These are phyloP conservation scores for Aspergillus tamarii DNA, from an alignment of 2,329 filamentous ascomycete genomes.

Conservation along the genomic window DNA sequence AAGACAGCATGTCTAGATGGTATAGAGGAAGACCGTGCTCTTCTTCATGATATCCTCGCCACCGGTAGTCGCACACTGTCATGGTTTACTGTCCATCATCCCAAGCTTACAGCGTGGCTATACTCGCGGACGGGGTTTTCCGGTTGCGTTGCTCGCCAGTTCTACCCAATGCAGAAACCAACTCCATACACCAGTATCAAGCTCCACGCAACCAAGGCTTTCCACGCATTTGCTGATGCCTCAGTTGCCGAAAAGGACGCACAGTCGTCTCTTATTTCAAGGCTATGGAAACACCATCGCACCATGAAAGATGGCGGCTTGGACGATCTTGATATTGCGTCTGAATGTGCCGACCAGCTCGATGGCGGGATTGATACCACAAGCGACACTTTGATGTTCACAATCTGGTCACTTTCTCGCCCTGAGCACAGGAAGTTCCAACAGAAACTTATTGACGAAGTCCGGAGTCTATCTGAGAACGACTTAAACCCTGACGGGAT, in stretches of 20 bases:
- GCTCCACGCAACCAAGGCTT: constrained; percentile 33
- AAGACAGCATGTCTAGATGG: constrained; percentile 50
- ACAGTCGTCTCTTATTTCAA: constrained; percentile 10
- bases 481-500: constrained; percentile 32
- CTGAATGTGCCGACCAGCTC: constrained; percentile 58
- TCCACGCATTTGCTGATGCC: background rate
- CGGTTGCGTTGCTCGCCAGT: constrained; percentile 34
- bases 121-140: constrained; percentile 46
- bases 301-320: constrained; percentile 32
- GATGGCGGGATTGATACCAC: constrained; percentile 59
- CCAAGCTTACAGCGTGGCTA: constrained; percentile 52
- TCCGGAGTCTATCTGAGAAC: constrained; percentile 31
- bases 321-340: constrained; percentile 53
- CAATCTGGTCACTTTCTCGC: constrained; percentile 54
- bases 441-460: constrained; percentile 49
- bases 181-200: constrained; percentile 57
- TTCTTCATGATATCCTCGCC: constrained; percentile 55
- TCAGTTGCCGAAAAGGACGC: background rate
- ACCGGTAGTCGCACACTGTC: constrained; percentile 49
- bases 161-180: constrained; percentile 56
- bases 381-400: constrained; percentile 56
- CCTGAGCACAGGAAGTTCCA: constrained; percentile 50
- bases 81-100: constrained; percentile 56
- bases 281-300: constrained; percentile 20
- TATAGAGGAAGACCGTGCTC: constrained; percentile 37